phyloP scores from a whole-genome alignment of 176 grass and related monocot species.

The Aegilops longissima region DNA sequence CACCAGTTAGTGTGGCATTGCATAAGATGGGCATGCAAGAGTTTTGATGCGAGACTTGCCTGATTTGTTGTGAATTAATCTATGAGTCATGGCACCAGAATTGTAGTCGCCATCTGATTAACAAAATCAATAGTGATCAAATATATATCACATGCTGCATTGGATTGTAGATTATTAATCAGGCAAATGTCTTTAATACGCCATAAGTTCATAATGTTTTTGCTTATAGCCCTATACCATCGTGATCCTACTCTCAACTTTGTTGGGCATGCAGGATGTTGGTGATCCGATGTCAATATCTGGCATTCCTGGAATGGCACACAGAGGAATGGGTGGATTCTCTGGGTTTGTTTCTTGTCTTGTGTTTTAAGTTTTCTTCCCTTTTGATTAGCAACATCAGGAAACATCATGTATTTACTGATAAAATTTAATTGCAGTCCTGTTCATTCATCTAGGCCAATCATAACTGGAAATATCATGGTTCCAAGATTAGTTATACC shows the following conservation, averaged over 20 bases:
- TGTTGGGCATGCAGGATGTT: conserved; percentile 54
- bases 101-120: background rate
- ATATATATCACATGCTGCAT: background rate
- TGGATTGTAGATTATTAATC: background rate
- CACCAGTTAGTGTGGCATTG: background rate
- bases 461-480: conserved; percentile 71
- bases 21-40: background rate
- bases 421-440: conserved; percentile 42
- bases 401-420: conserved; percentile 6
- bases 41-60: conserved; percentile 4
- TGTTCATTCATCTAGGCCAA: conserved; percentile 58
- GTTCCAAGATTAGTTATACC: conserved; percentile 71
- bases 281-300: conserved; percentile 50
- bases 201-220: conserved; percentile 12
- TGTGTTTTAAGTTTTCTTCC: conserved; percentile 6
- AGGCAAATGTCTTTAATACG: background rate
- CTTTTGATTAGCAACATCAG: background rate
- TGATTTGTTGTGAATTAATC: background rate
- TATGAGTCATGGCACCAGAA: background rate
- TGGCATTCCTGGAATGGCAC: conserved; percentile 56
- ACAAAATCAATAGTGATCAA: background rate
- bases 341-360: conserved; percentile 59
- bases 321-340: conserved; percentile 69
- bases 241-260: background rate
- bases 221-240: conserved; percentile 4